Conservation (phyloP, 129 eudicot genomes). For the Tagetes erecta region DNA sequence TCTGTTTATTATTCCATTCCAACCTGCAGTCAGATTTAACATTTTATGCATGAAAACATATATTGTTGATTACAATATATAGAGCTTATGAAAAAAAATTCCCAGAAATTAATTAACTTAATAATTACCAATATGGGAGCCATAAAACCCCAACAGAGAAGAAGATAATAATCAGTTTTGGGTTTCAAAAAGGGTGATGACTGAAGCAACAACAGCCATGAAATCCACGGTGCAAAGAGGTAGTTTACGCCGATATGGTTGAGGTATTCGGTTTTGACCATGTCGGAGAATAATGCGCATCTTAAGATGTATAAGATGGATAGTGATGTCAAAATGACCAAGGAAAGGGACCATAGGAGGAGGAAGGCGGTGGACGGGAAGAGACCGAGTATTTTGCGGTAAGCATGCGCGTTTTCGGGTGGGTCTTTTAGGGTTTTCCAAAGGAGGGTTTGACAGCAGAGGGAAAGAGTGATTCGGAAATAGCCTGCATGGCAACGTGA, state of each 20-base stretch:
- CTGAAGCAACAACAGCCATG: slow-evolving; percentile 55
- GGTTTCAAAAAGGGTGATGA: slow-evolving; percentile 38
- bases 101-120: too few species aligned
- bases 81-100: too few species aligned
- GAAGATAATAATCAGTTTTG: slow-evolving; percentile 13
- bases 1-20: too few species aligned
- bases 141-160: slow-evolving; percentile 53
- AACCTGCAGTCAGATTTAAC: too few species aligned
- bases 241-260: slow-evolving; percentile 72
- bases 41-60: too few species aligned
- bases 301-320: slow-evolving; percentile 50
- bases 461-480: slow-evolving; percentile 66
- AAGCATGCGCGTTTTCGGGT: slow-evolving; percentile 38
- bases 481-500: slow-evolving; percentile 67
- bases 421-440: slow-evolving; percentile 65
- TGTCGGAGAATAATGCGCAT: slow-evolving; percentile 44
- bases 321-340: slow-evolving; percentile 39
- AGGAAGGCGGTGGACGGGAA: slow-evolving; percentile 37
- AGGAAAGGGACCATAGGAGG: slow-evolving; percentile 55
- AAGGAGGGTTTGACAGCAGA: slow-evolving; percentile 58
- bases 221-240: slow-evolving; percentile 69
- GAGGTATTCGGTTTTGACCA: slow-evolving; percentile 56
- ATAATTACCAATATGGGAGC: slow-evolving; percentile 29
- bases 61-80: too few species aligned
- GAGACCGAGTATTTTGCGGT: slow-evolving; percentile 32